Percentiles rank a stretch among this genome's conserved stretches.
phyloP scores from a whole-genome alignment of 371 early-diverging fungal species.

The Mortierella sp. region DNA sequence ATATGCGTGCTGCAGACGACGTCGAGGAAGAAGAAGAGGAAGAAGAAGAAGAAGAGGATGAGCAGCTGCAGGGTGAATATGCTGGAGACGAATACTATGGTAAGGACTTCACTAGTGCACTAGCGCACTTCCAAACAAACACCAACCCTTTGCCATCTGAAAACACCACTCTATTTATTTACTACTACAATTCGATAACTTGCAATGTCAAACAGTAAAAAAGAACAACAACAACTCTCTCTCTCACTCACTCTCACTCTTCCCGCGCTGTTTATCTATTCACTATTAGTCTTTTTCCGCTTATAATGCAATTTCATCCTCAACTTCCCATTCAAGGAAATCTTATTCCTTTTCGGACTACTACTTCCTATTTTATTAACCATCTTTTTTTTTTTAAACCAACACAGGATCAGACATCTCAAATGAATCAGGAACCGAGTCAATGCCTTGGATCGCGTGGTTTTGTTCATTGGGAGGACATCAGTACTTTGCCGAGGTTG shows the following conservation, averaged over 20 bases:
- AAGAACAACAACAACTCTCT: no score
- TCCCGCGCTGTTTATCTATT: no score
- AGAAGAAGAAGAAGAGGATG: constrained; percentile 51
- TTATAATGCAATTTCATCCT: no score
- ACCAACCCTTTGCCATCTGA: no score
- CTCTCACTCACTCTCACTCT: no score
- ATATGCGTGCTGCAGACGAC: constrained; percentile 21
- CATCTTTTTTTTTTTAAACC: background rate
- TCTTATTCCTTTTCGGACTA: constrained; percentile 3
- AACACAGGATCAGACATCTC: constrained; percentile 41
- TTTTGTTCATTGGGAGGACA: constrained; percentile 87
- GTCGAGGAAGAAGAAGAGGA: constrained; percentile 44
- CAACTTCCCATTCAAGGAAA: background rate
- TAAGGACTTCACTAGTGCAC: constrained; percentile 16
- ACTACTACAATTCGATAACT: no score
- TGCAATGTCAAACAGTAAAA: no score
- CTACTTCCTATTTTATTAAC: background rate
- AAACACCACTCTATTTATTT: no score
- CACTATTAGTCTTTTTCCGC: no score
- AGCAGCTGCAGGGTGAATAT: constrained; percentile 45
- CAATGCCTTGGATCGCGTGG: constrained; percentile 88
- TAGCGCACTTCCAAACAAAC: no score
- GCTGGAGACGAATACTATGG: constrained; percentile 52
- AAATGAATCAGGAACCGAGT: constrained; percentile 54
- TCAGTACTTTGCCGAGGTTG: constrained; percentile 88